Base-by-base conservation (phyloP, 306 rosid species). In the Calophaca sinica region DNA sequence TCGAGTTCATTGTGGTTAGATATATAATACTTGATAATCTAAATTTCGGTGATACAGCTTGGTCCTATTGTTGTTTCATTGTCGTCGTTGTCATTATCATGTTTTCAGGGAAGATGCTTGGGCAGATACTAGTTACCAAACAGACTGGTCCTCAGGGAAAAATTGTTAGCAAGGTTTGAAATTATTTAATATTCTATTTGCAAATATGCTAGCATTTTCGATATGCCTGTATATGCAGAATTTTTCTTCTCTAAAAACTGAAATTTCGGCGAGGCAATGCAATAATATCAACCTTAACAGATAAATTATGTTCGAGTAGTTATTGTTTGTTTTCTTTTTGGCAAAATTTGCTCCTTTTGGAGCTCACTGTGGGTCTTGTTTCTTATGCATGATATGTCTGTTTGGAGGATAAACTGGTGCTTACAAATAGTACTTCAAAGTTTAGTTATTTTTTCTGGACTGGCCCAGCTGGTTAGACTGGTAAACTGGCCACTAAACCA, bases 71-170 rank as follows among this genome's bases (percentile, higher is more conserved):
- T 13, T 14, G n/a, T 61, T 52, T 69, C 6, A 6, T 5, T 65
- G 11, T 51, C n/a, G 51, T 45, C 13, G 62, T 33, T 67, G 12
- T 68, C 35, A 28, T 57, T 74, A 3, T 76, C 45, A 14, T 73
- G 46, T 14, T 74, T 84, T 83, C 91, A 96, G 99, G 88, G 66
- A 96, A 92, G 84, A 96, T 96, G 99, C 98, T 92, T 54, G 99
- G 98, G 62, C 93, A 96, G 89, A 83, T 92, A 78, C 96, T 96
- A 61, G 99, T 96, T 82, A 92, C 99, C 46, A 96, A 96, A 75
- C 99, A 96, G 88, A 84, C 99, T 53, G 99, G 99, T 61, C 86
- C 98, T 15, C 93, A 90, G 78, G 98, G 99, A 33, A 96, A 96
- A 90, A 68, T 89, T 73, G 99, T 96, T 77, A 89, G 93, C 91